These are phyloP conservation scores for Pelargonium citronellum DNA, from an alignment of 441 rosid species.

Conservation along the genomic window DNA sequence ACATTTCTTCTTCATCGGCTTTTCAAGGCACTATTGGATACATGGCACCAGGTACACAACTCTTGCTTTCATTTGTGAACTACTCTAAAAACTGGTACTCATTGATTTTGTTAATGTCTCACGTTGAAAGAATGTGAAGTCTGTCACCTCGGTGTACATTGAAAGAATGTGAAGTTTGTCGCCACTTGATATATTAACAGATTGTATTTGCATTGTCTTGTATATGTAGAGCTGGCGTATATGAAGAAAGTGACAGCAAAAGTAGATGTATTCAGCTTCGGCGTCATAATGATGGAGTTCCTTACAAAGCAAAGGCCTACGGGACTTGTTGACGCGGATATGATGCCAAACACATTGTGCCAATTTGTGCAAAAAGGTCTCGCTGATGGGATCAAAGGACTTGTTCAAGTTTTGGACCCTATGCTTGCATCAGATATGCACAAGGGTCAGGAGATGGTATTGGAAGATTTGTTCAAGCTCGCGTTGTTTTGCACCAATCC, in stretches of 20 bases:
- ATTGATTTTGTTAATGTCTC: no score
- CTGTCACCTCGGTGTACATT: no score
- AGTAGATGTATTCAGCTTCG: constrained; percentile 83
- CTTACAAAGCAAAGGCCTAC: constrained; percentile 69
- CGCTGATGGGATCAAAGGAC: constrained; percentile 33
- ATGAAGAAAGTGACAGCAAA: constrained; percentile 69
- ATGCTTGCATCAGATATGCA: constrained; percentile 22
- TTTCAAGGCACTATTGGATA: constrained; percentile 86
- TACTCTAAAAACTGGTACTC: background rate
- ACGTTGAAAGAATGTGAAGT: no score
- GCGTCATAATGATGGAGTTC: constrained; percentile 62
- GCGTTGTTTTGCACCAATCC: constrained; percentile 52
- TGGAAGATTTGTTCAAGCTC: constrained; percentile 44
- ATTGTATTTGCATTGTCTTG: background rate
- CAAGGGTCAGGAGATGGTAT: constrained; percentile 31
- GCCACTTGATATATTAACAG: no score
- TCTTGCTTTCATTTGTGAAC: background rate
- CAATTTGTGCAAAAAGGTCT: constrained; percentile 50
- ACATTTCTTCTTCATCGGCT: constrained; percentile 44
- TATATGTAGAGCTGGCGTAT: constrained; percentile 63
- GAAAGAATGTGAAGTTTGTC: no score
- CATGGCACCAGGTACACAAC: constrained; percentile 70
- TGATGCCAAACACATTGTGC: constrained; percentile 41
- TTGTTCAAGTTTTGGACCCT: constrained; percentile 55
- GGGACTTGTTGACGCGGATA: constrained; percentile 42